Conservation (phyloP, 768 basidiomycete species). For the Zangia roseola region DNA sequence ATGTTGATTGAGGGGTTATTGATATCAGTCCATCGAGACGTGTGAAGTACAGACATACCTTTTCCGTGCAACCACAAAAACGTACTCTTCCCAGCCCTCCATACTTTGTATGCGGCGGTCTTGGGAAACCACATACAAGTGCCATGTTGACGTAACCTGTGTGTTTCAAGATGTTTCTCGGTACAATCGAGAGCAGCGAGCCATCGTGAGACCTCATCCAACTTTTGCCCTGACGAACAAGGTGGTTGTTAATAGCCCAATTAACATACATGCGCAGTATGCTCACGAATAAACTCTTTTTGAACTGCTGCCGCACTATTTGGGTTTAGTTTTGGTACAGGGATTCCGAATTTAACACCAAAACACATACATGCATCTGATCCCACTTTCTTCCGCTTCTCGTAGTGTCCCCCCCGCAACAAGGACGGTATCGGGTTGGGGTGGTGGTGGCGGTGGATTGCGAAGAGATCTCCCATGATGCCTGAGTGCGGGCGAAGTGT, state of each 20-base stretch:
- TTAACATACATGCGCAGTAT: background rate
- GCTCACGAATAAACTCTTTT: background rate
- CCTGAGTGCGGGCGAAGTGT: background rate
- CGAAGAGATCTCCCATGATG: background rate
- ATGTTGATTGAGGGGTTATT: background rate
- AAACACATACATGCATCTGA: background rate
- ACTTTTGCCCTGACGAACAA: background rate
- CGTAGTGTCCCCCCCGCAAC: background rate
- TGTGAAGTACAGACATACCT: background rate
- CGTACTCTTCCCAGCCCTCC: background rate
- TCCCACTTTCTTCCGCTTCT: background rate
- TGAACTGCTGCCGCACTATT: background rate
- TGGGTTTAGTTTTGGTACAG: background rate
- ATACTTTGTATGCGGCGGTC: background rate
- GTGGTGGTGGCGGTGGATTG: background rate
- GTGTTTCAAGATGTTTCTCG: background rate
- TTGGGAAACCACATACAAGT: constrained; percentile 1
- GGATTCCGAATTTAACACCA: background rate
- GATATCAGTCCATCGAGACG: background rate
- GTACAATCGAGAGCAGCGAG: background rate
- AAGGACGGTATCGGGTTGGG: background rate
- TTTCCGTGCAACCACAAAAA: constrained; percentile 6
- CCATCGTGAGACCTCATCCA: too few species aligned
- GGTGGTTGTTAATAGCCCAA: too few species aligned
- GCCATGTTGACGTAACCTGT: background rate